Evolutionary conservation across 2,329 filamentous ascomycete genomes (phyloP).

Genomic region (Ceratocystis variospora): DNA sequence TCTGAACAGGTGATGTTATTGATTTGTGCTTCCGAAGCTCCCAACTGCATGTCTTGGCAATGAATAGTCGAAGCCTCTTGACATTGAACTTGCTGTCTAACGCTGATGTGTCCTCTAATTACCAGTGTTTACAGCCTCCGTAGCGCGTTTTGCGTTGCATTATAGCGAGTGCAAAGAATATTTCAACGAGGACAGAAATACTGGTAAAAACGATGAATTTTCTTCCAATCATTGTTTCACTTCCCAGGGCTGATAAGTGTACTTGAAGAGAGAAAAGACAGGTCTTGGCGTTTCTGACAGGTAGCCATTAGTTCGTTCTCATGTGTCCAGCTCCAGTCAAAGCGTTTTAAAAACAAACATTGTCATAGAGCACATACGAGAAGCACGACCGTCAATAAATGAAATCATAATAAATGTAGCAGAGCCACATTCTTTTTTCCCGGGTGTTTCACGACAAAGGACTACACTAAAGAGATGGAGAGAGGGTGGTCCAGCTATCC

Average conservation of each 20-base stretch:
- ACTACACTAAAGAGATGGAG: background rate
- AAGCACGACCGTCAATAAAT: background rate
- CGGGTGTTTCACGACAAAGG: background rate
- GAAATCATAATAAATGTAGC: no score
- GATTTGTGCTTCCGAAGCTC: background rate
- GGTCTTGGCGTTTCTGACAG: conserved; percentile 3
- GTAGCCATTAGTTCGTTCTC: background rate
- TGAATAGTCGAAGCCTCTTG: background rate
- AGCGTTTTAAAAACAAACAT: background rate
- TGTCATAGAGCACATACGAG: background rate
- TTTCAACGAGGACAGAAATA: background rate
- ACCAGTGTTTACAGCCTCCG: no score
- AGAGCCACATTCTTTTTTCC: no score
- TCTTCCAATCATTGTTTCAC: background rate
- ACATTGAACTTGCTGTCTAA: background rate
- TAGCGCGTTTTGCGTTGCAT: background rate
- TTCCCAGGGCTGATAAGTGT: background rate
- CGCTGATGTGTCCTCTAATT: no score
- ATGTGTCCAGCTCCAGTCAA: background rate
- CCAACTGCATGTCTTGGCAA: no score
- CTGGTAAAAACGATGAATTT: background rate
- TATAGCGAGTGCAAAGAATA: background rate
- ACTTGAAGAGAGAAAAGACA: background rate
- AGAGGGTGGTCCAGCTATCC: no score
- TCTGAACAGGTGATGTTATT: background rate